A percentile compares a stretch with the other conserved stretches of the same genome.
Evolutionary conservation across 352 stramenopile species (phyloP).

Genomic region (Phytophthora multivora): DNA sequence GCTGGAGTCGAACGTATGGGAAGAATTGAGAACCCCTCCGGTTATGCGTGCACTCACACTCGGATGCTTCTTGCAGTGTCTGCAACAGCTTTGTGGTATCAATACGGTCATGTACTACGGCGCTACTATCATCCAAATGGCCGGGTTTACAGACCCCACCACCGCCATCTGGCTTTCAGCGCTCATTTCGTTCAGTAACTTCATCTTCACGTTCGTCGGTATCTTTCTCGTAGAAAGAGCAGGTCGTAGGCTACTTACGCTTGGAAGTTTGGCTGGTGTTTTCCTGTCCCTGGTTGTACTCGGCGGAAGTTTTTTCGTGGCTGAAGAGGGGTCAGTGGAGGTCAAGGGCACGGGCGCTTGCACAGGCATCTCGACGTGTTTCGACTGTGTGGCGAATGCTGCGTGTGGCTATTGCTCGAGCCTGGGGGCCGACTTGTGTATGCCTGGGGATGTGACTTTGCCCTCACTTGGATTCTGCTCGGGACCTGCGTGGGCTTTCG

Average conservation of each 20-base stretch:
- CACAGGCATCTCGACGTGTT: conserved; percentile 51
- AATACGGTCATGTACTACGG: conserved; percentile 90
- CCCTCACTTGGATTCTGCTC: conserved; percentile 26
- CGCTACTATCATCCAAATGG: conserved; percentile 78
- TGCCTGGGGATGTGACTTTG: conserved; percentile 27
- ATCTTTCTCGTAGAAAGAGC: conserved; percentile 28
- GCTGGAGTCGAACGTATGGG: conserved; percentile 34
- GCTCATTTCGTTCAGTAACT: conserved; percentile 47
- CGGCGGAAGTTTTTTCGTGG: conserved; percentile 27
- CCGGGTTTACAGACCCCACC: conserved; percentile 66
- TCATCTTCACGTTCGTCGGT: conserved; percentile 30
- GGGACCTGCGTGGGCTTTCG: conserved; percentile 41
- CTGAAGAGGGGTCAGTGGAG: conserved; percentile 12
- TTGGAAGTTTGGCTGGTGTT: conserved; percentile 19
- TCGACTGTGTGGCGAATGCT: conserved; percentile 65
- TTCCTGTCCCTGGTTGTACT: conserved; percentile 21
- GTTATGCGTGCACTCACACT: conserved; percentile 45
- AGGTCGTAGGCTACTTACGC: conserved; percentile 16
- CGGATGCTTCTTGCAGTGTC: conserved; percentile 46
- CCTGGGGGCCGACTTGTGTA: conserved; percentile 26
- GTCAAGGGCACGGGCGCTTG: conserved; percentile 39
- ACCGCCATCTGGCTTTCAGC: conserved; percentile 79
- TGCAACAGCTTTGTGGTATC: conserved; percentile 80
- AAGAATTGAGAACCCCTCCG: conserved; percentile 36
- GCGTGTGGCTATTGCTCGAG: conserved; percentile 44